phyloP scores from a whole-genome alignment of 495 filamentous ascomycete species.

The Cercophora sp. region DNA sequence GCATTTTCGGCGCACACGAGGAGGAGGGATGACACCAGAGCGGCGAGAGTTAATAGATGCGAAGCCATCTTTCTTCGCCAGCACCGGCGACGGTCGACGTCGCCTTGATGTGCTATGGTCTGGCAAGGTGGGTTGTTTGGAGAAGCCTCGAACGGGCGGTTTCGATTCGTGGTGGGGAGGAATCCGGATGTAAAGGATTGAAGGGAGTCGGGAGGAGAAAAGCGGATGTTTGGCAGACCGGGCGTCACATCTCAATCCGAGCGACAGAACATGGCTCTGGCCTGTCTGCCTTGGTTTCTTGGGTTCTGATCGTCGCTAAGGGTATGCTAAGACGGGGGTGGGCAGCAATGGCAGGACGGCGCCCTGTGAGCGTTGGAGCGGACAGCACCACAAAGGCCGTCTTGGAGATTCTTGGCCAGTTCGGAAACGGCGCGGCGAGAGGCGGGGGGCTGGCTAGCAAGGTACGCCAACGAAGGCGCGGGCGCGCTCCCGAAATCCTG shows the following conservation, averaged over 20 bases:
- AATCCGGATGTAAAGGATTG: conserved; percentile 16
- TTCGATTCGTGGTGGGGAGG: conserved; percentile 14
- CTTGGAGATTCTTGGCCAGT: neutral
- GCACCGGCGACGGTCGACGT: conserved; percentile 39
- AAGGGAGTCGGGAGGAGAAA: conserved; percentile 14
- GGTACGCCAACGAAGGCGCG: too few relatives aligned
- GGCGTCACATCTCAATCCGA: conserved; percentile 24
- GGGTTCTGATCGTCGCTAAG: conserved; percentile 28
- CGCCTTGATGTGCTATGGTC: conserved; percentile 24
- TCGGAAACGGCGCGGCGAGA: conserved; percentile 14
- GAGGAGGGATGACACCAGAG: conserved; percentile 14
- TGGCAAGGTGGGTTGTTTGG: conserved; percentile 21
- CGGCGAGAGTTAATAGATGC: conserved; percentile 20
- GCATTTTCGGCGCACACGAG: conserved; percentile 24
- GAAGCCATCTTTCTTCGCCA: conserved; percentile 31
- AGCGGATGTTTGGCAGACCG: conserved; percentile 18
- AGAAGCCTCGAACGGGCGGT: conserved; percentile 13
- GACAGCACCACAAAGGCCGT: conserved; percentile 6
- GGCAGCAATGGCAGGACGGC: conserved; percentile 15
- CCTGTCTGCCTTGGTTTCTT: conserved; percentile 19
- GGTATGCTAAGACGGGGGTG: conserved; percentile 26
- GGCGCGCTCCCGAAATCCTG: too few relatives aligned
- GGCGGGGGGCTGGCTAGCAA: conserved; percentile 3
- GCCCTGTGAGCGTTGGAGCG: neutral
- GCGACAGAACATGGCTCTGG: conserved; percentile 20